A percentile compares a stretch with the other conserved stretches of the same genome.
These are phyloP conservation scores for Morella rubra DNA, from an alignment of 306 rosid species.

Conservation along the genomic window DNA sequence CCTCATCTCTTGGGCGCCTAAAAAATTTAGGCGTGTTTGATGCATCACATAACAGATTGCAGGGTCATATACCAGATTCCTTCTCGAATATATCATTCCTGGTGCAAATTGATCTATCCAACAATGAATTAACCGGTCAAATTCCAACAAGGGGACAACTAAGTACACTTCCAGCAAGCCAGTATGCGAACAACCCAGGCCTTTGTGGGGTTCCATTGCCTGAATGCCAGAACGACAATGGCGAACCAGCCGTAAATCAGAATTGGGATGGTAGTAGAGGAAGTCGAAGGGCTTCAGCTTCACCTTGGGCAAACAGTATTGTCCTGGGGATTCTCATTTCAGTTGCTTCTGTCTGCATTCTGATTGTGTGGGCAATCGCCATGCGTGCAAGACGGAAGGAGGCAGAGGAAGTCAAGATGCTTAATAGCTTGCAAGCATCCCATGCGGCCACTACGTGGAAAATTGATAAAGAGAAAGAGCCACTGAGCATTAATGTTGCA, in stretches of 20 bases:
- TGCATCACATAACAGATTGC: slow-evolving; percentile 86
- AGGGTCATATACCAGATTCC: slow-evolving; percentile 92
- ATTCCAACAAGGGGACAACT: slow-evolving; percentile 91
- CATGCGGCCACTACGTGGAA: slow-evolving; percentile 98
- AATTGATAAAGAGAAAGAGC: slow-evolving; percentile 95
- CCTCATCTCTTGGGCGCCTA: slow-evolving; percentile 74
- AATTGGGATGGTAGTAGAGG: slow-evolving; percentile 37
- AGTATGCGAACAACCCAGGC: slow-evolving; percentile 87
- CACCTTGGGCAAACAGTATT: slow-evolving; percentile 79
- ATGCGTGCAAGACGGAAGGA: slow-evolving; percentile 79
- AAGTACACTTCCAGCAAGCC: slow-evolving; percentile 92
- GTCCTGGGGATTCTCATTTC: slow-evolving; percentile 84
- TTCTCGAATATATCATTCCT: slow-evolving; percentile 88
- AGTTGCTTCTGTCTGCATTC: slow-evolving; percentile 71
- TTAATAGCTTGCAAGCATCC: slow-evolving; percentile 75
- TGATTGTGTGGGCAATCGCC: slow-evolving; percentile 88
- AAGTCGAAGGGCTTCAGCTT: slow-evolving; percentile 44
- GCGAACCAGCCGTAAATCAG: slow-evolving; percentile 44
- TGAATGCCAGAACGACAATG: slow-evolving; percentile 55
- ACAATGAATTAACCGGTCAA: slow-evolving; percentile 86
- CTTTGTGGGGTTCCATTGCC: slow-evolving; percentile 95
- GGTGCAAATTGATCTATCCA: slow-evolving; percentile 92
- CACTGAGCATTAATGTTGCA: slow-evolving; percentile 90
- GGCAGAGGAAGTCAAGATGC: slow-evolving; percentile 90
- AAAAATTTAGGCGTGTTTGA: slow-evolving; percentile 87